Evolutionary conservation across 2,329 filamentous ascomycete genomes (phyloP).

Genomic region (Harringtonia lauricola): DNA sequence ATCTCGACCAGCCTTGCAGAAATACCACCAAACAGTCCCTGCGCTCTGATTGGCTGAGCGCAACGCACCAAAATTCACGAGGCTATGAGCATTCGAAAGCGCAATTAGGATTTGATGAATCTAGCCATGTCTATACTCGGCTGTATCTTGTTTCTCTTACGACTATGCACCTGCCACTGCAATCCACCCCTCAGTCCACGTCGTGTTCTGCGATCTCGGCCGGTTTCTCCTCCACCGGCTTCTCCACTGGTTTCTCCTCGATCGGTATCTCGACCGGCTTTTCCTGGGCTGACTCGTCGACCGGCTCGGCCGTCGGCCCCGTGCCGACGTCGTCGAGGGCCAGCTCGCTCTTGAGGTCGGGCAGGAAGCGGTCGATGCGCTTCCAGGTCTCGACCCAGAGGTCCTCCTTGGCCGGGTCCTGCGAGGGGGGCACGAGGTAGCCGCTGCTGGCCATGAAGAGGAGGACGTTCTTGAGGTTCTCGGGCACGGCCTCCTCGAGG

Average conservation of each 20-base stretch:
- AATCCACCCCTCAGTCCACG: background rate
- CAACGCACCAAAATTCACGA: too few species aligned
- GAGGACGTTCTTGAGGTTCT: conserved; percentile 91
- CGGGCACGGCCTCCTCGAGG: conserved; percentile 85
- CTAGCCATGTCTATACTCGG: background rate
- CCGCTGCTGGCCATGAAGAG: conserved; percentile 90
- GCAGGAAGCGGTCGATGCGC: conserved; percentile 53
- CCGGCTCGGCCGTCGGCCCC: background rate
- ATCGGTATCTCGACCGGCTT: too few species aligned
- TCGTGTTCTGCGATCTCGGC: background rate
- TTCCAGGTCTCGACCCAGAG: conserved; percentile 56
- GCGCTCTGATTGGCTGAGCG: too few species aligned
- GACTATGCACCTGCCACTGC: background rate
- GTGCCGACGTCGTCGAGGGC: conserved; percentile 29
- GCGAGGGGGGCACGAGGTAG: conserved; percentile 61
- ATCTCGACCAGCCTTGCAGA: too few species aligned
- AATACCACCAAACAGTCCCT: too few species aligned
- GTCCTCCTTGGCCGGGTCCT: conserved; percentile 42
- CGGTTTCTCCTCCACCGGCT: background rate
- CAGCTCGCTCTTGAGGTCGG: conserved; percentile 46
- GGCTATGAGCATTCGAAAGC: too few species aligned
- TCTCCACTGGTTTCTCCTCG: background rate
- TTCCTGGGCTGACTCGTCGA: background rate
- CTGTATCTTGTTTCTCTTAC: background rate
- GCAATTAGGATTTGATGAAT: background rate